Conservation (phyloP, 1,284 basidiomycete species). For the Boletus calvinii region DNA sequence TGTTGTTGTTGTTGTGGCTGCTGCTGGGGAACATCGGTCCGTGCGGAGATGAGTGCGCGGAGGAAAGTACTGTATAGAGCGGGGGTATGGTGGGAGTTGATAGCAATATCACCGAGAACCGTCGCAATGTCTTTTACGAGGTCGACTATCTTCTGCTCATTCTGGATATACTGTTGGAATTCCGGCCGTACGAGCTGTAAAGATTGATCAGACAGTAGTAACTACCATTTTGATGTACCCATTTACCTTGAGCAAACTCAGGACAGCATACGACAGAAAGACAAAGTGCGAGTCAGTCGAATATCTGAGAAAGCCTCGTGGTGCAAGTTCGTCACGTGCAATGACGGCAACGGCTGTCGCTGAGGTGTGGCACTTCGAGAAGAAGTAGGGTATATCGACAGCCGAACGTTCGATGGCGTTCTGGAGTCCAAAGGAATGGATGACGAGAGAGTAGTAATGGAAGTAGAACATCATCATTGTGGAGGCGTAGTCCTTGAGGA, state of each 20-base stretch:
- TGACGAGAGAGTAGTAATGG: conserved; percentile 81
- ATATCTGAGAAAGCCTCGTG: conserved; percentile 77
- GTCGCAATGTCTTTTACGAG: conserved; percentile 82
- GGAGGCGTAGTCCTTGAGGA: conserved; percentile 45
- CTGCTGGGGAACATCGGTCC: conserved; percentile 43
- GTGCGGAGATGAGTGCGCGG: conserved; percentile 70
- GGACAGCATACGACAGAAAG: conserved; percentile 83
- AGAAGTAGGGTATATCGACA: conserved; percentile 84
- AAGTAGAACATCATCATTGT: conserved; percentile 74
- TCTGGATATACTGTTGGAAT: conserved; percentile 74
- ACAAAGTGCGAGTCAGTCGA: conserved; percentile 92
- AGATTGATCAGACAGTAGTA: conserved; percentile 9
- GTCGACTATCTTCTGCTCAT: conserved; percentile 68
- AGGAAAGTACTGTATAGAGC: conserved; percentile 86
- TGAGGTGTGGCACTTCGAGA: conserved; percentile 76
- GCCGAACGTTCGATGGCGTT: conserved; percentile 80
- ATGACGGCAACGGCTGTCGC: conserved; percentile 70
- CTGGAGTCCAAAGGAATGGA: conserved; percentile 95
- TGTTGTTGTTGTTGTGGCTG: conserved; percentile 2
- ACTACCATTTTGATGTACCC: background rate
- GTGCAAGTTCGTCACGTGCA: conserved; percentile 74
- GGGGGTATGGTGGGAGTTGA: conserved; percentile 77
- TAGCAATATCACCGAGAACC: conserved; percentile 71
- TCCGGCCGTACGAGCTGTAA: conserved; percentile 75
- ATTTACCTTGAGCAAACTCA: conserved; percentile 83